Base-by-base conservation (phyloP, 192 early-diverging fungal species). In the Gonapodya prolifera region DNA sequence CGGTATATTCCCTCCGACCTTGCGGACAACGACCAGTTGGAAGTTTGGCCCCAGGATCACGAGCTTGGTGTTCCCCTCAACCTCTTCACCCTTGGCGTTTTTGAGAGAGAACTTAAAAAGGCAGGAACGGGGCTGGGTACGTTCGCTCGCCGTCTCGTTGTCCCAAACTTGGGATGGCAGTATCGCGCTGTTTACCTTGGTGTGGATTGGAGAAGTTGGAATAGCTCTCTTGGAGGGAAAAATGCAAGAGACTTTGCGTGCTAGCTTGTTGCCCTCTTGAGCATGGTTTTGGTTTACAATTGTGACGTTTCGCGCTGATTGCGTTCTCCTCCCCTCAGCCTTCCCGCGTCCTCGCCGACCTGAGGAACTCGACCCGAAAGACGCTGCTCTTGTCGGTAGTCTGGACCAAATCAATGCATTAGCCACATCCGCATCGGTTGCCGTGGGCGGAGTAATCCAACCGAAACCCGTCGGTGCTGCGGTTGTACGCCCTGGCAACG, bases 21-120 rank as follows among this genome's bases (percentile, higher is more conserved):
- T 29, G 34, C 74, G 2, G 77, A 33, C 33, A 33, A 35, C 33
- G 18, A 69, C 33, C 32, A 34, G 1, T 30, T 34, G 69, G 74
- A 77, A 29, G 33, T 77, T 2, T 36, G 34, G 33, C 77, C 77
- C 18, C 32, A 34, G 28, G 77, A 77, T n/a, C 33, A 13, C 18
- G 77, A 77, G 74, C 77, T 77, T 29, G 77, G 77, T 34, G 30
- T 76, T 8, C 75, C 77, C 0, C 30, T 77, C 31, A 36, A 77
- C 74, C 1, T 77, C 0, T 69, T 77, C 33, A 61, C 34, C 29
- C 30, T 77, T 30, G 74, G 74, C n/a, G 77, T 77, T 8, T 77
- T 77, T 2, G 77, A 77, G 0, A 31, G 74, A 33, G 77, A 76
- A 34, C 70, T 76, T 30, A 30, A 33, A 76, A 36, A 77, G 71